Base-by-base conservation (phyloP, 768 basidiomycete species). In the Lepiota brunneoincarnata region DNA sequence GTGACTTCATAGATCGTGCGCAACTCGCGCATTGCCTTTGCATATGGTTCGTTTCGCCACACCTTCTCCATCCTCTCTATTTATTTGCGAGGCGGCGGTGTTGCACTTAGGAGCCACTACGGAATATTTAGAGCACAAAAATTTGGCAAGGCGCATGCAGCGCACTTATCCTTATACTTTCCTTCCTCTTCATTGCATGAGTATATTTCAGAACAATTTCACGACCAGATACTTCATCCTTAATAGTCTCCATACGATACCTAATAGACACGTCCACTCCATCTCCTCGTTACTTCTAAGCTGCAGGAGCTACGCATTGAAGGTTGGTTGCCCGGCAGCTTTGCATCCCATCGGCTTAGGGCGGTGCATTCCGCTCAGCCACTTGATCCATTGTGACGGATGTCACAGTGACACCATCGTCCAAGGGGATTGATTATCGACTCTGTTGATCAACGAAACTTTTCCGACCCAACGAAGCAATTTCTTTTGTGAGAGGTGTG, bases 71-170 rank as follows among this genome's bases (percentile, higher is more conserved):
- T 26, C 46, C 38, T 46, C 37, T 34, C 41, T 48, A 54, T 48
- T 47, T 54, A 54, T 48, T 35, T n/a, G 24, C 36, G 44, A 48
- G 53, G 45, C 41, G 31, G 35, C 12, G 28, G 40, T 21, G 53
- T 23, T 36, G 41, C 31, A 23, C 42, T 44, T 52, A 52, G 51
- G 44, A 21, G 20, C 23, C 12, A 44, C 31, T 6, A 31, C 26
- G 26, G 45, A 46, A 54, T 45, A 35, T 48, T 41, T 54, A 48
- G 45, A 54, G 14, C 20, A 35, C 37, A 54, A 54, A 54, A 47
- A 31, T 4, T n/a, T 38, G 34, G 5, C 38, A 20, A 3, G 14
- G 24, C 36, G 28, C 38, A 43, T 46, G 31, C 34, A 20, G 42
- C 36, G 36, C 40, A 17, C 43, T 46, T 46, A 47, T 28, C 35